Evolutionary conservation across 108 stramenopile species (phyloP).

Genomic region (Seminavis robusta): DNA sequence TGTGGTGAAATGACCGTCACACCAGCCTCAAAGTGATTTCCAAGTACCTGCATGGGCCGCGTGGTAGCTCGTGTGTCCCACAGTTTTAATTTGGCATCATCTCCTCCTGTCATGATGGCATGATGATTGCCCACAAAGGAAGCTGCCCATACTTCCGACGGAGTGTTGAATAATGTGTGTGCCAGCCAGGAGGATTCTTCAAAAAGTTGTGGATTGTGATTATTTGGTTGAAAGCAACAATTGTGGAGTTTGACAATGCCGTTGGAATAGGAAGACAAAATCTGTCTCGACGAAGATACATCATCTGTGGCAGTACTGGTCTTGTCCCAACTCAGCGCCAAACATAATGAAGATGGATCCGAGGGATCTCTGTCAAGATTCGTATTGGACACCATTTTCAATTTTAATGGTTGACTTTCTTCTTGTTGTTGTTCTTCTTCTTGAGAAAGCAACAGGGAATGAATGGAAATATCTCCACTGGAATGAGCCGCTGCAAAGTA

Average conservation of each 20-base stretch:
- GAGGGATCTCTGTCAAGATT: neutral
- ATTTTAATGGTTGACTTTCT: neutral
- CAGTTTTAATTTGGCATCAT: conserved; percentile 52
- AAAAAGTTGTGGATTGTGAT: neutral
- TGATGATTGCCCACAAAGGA: conserved; percentile 14
- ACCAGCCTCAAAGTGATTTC: conserved; percentile 69
- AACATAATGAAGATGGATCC: conserved; percentile 10
- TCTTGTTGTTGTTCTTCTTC: conserved; percentile 18
- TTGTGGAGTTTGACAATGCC: conserved; percentile 6
- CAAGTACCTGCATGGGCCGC: conserved; percentile 29
- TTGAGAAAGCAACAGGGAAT: conserved; percentile 27
- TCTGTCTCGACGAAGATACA: conserved; percentile 18
- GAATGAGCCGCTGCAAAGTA: conserved; percentile 53
- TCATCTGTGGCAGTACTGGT: neutral
- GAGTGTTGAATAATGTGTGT: conserved; percentile 59
- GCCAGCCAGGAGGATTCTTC: conserved; percentile 54
- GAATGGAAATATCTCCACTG: conserved; percentile 32
- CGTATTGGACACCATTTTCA: neutral
- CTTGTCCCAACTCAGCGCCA: conserved; percentile 14
- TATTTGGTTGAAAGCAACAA: neutral
- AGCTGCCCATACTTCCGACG: conserved; percentile 82
- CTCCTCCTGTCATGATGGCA: conserved; percentile 39
- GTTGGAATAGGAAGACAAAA: conserved; percentile 78
- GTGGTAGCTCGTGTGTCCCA: conserved; percentile 55
- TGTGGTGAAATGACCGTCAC: conserved; percentile 77